A percentile compares a stretch with the other conserved stretches of the same genome.
Evolutionary conservation across 1,284 basidiomycete species (phyloP).

Genomic region (Puccinia coronata): DNA sequence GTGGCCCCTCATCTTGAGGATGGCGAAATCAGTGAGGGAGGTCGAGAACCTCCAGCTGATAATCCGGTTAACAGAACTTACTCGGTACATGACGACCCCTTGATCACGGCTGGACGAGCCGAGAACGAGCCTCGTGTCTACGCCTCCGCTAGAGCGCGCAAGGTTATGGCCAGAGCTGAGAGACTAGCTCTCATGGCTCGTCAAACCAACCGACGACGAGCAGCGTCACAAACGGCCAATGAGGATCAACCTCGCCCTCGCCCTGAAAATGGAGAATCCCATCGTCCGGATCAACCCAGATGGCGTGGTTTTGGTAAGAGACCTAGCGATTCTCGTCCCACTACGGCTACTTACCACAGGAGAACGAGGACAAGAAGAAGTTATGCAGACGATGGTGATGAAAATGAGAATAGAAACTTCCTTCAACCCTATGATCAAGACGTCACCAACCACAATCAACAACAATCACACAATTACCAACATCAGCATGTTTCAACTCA

Average conservation of each 20-base stretch:
- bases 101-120: neutral
- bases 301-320: neutral
- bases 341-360: neutral
- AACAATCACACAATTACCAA: no score
- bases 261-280: neutral
- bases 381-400: neutral
- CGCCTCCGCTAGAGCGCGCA: constrained; percentile 18
- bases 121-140: constrained; percentile 8
- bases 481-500: no score
- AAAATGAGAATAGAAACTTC: neutral
- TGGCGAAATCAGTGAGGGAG: constrained; percentile 23
- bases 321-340: neutral
- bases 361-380: neutral
- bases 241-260: neutral
- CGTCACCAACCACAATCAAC: no score
- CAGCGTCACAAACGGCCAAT: neutral
- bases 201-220: neutral
- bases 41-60: neutral
- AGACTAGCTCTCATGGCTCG: neutral
- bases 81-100: neutral
- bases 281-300: neutral
- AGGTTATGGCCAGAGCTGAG: constrained; percentile 13
- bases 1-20: constrained; percentile 20
- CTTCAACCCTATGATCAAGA: no score
- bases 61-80: neutral